Percentiles rank a stretch among this genome's conserved stretches.
Conservation (phyloP, 345 rosid species). For the Populus ilicifolia region DNA sequence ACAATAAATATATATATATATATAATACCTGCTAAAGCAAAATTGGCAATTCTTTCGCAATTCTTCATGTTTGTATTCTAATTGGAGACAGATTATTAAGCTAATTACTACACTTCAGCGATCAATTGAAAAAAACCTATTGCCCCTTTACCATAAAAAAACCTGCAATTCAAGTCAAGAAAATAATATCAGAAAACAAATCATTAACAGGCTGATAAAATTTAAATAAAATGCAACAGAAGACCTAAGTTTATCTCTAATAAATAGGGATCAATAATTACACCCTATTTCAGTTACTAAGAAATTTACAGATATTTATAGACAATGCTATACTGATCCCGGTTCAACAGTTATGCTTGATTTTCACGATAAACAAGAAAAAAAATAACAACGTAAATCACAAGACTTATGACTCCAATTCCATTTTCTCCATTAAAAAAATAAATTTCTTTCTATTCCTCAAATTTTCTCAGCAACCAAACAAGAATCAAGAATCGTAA, state of each 20-base stretch:
- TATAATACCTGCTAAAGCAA: slow-evolving; percentile 71
- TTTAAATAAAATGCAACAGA: neutral
- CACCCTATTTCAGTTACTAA: neutral
- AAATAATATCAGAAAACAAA: neutral
- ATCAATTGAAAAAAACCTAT: neutral
- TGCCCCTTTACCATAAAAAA: neutral
- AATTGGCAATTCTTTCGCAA: slow-evolving; percentile 66
- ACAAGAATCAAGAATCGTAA: neutral
- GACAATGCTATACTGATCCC: neutral
- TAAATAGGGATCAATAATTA: neutral
- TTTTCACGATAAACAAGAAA: neutral
- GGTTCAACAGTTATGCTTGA: neutral
- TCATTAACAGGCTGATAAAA: neutral
- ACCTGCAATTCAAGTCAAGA: neutral
- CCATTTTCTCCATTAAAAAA: neutral
- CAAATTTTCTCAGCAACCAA: neutral
- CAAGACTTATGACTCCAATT: neutral
- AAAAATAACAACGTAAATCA: neutral
- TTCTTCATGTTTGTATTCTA: slow-evolving; percentile 54
- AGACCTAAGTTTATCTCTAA: neutral
- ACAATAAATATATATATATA: too few relatives aligned
- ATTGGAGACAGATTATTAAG: neutral
- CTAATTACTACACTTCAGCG: neutral
- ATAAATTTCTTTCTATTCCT: neutral
- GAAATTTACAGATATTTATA: neutral